Evolutionary conservation across 352 stramenopile genomes (phyloP).

Genomic region (Labyrinthula sp.): DNA sequence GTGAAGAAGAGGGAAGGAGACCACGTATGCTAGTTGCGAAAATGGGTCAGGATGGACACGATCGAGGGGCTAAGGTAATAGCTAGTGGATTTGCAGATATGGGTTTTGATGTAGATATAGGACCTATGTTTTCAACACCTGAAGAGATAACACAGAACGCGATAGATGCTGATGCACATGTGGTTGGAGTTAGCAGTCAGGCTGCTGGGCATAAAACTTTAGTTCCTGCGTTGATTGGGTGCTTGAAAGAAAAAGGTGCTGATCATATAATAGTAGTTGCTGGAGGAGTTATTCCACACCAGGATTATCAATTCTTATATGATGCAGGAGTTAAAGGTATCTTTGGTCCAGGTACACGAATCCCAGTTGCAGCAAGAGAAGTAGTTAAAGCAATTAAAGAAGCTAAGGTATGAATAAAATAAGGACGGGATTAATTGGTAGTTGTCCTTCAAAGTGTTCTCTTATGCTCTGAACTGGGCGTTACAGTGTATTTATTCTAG

Average conservation of each 20-base stretch:
- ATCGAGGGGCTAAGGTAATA: slow-evolving; percentile 86
- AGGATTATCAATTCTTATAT: slow-evolving; percentile 85
- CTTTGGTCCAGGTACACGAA: slow-evolving; percentile 77
- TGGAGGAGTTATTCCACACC: slow-evolving; percentile 78
- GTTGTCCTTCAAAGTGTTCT: too few species aligned
- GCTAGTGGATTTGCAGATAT: slow-evolving; percentile 80
- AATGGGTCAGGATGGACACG: slow-evolving; percentile 85
- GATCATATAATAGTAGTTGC: slow-evolving; percentile 77
- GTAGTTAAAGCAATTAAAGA: slow-evolving; percentile 42
- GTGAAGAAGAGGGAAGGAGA: slow-evolving; percentile 60
- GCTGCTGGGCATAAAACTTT: slow-evolving; percentile 82
- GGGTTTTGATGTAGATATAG: slow-evolving; percentile 89
- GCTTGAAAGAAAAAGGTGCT: slow-evolving; percentile 62
- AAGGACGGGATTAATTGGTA: too few species aligned
- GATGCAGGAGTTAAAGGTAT: slow-evolving; percentile 64
- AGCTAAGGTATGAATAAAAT: too few species aligned
- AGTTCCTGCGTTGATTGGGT: slow-evolving; percentile 66
- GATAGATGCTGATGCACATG: slow-evolving; percentile 82
- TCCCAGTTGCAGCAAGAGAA: slow-evolving; percentile 51
- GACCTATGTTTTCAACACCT: slow-evolving; percentile 73
- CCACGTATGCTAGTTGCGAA: slow-evolving; percentile 82
- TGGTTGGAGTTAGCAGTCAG: slow-evolving; percentile 59
- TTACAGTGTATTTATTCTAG: too few species aligned
- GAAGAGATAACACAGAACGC: slow-evolving; percentile 59
- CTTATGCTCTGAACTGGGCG: too few species aligned